A percentile compares a stretch with the other conserved stretches of the same genome.
phyloP scores from a whole-genome alignment of 371 early-diverging fungal species.

The Circinella minor region DNA sequence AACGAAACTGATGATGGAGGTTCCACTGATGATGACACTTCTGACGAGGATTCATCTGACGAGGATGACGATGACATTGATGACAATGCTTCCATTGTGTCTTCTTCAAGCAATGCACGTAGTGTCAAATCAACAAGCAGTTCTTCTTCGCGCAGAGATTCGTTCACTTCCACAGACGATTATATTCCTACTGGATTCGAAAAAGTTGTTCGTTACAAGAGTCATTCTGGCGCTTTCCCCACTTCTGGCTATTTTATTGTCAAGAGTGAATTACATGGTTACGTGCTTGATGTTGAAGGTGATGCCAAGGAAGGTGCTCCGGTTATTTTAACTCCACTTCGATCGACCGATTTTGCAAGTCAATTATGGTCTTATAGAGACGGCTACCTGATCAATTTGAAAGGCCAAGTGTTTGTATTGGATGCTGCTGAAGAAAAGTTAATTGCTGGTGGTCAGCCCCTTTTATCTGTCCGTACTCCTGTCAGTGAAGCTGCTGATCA shows the following conservation, averaged over 20 bases:
- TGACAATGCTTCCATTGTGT: constrained; percentile 17
- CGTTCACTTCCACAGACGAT: constrained; percentile 23
- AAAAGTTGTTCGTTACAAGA: constrained; percentile 45
- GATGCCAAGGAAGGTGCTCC: constrained; percentile 26
- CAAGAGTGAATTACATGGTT: constrained; percentile 49
- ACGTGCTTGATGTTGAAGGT: constrained; percentile 41
- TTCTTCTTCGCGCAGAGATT: constrained; percentile 17
- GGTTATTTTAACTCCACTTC: constrained; percentile 36
- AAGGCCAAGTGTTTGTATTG: constrained; percentile 39
- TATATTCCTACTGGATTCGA: constrained; percentile 49
- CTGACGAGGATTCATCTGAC: constrained; percentile 28
- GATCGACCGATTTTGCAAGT: constrained; percentile 42
- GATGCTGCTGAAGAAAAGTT: constrained; percentile 33
- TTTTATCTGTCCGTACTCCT: constrained; percentile 25
- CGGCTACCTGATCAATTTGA: constrained; percentile 54
- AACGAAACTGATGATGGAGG: constrained; percentile 36
- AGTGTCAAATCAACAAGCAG: constrained; percentile 3
- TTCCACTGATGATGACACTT: constrained; percentile 26
- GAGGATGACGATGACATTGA: constrained; percentile 27
- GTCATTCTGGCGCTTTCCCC: constrained; percentile 28
- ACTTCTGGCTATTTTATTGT: constrained; percentile 51
- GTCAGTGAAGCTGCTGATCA: constrained; percentile 28
- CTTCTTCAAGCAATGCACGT: constrained; percentile 10
- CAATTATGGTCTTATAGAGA: constrained; percentile 60
- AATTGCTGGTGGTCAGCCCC: constrained; percentile 34